A percentile compares a stretch with the other conserved stretches of the same genome.
Evolutionary conservation across 169 alveolate genomes (phyloP).

Genomic region (Plasmodium knowlesi): DNA sequence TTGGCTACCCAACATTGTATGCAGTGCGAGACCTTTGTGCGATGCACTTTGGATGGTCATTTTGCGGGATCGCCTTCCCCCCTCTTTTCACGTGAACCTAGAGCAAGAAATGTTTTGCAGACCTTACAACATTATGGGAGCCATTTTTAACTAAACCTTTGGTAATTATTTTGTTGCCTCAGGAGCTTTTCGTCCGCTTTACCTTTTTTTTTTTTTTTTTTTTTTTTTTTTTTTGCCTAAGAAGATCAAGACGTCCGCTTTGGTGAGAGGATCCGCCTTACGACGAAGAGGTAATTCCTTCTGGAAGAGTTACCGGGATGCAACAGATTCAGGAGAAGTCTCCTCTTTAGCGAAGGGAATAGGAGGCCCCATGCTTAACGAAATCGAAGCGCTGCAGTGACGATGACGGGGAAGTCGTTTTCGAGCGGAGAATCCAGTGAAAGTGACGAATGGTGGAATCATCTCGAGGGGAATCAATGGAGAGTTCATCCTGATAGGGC

Average conservation of each 20-base stretch:
- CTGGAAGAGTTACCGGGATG: background rate
- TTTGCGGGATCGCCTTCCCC: background rate
- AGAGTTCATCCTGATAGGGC: background rate
- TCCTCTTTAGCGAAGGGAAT: background rate
- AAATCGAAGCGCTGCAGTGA: background rate
- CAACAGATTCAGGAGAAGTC: background rate
- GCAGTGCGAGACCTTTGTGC: background rate
- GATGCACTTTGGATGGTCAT: background rate
- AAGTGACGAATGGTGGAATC: background rate
- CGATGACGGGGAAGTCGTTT: background rate
- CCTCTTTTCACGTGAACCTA: background rate
- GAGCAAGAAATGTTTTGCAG: background rate
- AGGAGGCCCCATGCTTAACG: background rate
- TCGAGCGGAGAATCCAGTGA: background rate
- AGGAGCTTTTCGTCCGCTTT: background rate
- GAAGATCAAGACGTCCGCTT: background rate
- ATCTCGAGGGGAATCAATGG: background rate
- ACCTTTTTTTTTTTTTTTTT: background rate
- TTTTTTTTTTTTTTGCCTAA: background rate
- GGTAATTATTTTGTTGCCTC: background rate
- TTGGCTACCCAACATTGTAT: background rate
- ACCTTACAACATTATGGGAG: background rate
- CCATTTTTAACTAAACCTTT: background rate
- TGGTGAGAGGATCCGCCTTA: background rate
- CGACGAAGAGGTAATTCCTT: background rate